Base-by-base conservation (phyloP, 2,329 filamentous ascomycete species). In the Penicillium sp. region DNA sequence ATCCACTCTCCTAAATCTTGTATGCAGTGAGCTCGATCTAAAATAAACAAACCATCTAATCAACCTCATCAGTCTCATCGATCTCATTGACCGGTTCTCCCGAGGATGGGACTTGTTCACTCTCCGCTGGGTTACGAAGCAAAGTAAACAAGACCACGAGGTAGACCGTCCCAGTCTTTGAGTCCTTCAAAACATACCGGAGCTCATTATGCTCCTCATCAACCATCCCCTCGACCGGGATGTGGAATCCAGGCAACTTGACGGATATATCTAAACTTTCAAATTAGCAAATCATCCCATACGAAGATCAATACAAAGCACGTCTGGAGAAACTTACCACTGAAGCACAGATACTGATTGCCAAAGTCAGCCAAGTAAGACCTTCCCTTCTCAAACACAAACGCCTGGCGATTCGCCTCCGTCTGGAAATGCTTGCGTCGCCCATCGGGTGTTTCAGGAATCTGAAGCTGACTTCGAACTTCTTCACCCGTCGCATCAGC, bases 301-400 rank as follows among this genome's bases (percentile, higher is more conserved):
- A 21, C 7, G 6, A 28, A 28, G 39, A 6, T 6, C 6, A 26
- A 9, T 7, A 45, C 38, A 3, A 13, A 39, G 15, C 16, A 13
- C 24, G 7, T 4, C 24, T 26, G 10, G 24, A 7, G 33, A 2
- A 16, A 47, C 70, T 49, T 60, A 83, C 82, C 82, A 65, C 85
- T 87, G 70, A 97, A 96, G 71, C 95, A 90, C 42, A 99, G 73
- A 72, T 95, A 96, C 1, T 89, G 88, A 70, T 97, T 97, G 72
- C 87, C 95, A 72, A 99, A 97, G 69, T 89, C 86, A 58, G 79
- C 81, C 54, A 78, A 73, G 72, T 88, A 88, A 52, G 78, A 73
- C 57, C 84, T 75, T 0, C 83, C 85, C 45, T 76, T 75, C 64
- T 87, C 83, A 67, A 87, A 88, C 10, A 73, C 75, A 65, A 86